These are phyloP conservation scores for Pelargonium fulgidum DNA, from an alignment of 441 rosid species.

Conservation along the genomic window DNA sequence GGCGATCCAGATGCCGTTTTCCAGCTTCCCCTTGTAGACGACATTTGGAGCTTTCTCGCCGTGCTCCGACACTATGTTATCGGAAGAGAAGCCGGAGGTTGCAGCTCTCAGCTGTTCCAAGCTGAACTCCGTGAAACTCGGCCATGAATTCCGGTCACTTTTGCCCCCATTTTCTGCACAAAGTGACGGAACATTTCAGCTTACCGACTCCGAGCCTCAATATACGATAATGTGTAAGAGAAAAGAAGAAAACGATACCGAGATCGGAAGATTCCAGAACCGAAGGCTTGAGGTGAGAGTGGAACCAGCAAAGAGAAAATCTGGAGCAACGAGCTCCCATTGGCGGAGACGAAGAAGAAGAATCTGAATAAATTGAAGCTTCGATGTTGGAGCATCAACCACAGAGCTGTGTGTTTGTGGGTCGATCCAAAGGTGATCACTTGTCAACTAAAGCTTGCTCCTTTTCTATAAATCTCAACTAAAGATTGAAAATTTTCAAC, in stretches of 20 bases:
- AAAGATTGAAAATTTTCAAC: too few relatives aligned
- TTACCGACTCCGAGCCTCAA: neutral
- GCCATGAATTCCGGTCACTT: neutral
- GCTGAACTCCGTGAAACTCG: constrained; percentile 21
- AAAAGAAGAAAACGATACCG: neutral
- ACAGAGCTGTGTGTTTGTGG: too few relatives aligned
- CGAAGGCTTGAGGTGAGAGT: constrained; percentile 3
- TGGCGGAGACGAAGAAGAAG: neutral
- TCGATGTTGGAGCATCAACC: too few relatives aligned
- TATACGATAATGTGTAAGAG: neutral
- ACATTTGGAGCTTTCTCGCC: constrained; percentile 60
- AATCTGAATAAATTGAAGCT: neutral
- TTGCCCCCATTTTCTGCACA: constrained; percentile 4
- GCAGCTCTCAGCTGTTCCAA: constrained; percentile 20
- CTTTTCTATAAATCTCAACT: too few relatives aligned
- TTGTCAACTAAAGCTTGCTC: too few relatives aligned
- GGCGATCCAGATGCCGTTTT: constrained; percentile 47
- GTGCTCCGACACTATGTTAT: constrained; percentile 55
- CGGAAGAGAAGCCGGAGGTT: constrained; percentile 55
- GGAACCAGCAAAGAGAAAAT: constrained; percentile 2
- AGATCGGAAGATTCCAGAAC: constrained; percentile 6
- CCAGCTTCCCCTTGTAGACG: constrained; percentile 40
- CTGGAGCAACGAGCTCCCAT: constrained; percentile 7
- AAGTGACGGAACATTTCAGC: neutral
- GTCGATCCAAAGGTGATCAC: too few relatives aligned